Evolutionary conservation across 2,329 filamentous ascomycete species (phyloP).

Genomic region (Fusarium sp.): DNA sequence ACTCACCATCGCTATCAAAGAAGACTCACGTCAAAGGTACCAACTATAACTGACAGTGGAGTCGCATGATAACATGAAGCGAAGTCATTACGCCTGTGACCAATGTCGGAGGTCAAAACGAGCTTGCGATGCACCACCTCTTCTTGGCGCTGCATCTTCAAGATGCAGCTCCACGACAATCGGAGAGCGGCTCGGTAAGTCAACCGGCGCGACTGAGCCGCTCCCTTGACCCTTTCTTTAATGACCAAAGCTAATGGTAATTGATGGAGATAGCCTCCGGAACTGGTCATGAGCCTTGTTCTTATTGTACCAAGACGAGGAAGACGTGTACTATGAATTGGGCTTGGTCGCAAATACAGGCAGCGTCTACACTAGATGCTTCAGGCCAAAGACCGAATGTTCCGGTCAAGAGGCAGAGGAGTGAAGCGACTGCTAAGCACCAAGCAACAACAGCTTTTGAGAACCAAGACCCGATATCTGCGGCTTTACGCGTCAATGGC

Average conservation of each 20-base stretch:
- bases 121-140: conserved; percentile 41
- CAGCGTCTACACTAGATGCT: conserved; percentile 25
- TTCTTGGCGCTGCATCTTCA: conserved; percentile 14
- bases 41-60: not conserved
- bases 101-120: conserved; percentile 44
- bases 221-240: not conserved
- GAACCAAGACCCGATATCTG: not conserved
- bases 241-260: not conserved
- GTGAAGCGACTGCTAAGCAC: not conserved
- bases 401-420: conserved; percentile 24
- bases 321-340: conserved; percentile 49
- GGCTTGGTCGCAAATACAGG: conserved; percentile 34
- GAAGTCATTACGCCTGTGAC: conserved; percentile 44
- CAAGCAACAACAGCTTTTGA: not conserved
- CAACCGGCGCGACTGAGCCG: not conserved
- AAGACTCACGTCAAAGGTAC: not conserved
- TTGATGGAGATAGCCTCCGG: conserved; percentile 2
- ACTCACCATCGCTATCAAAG: not conserved
- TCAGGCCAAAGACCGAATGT: not conserved
- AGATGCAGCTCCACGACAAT: not conserved
- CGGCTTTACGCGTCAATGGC: not conserved
- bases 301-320: conserved; percentile 50
- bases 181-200: conserved; percentile 33
- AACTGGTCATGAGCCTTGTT: conserved; percentile 37
- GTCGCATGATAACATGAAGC: conserved; percentile 33